Evolutionary conservation across 192 early-diverging fungal genomes (phyloP).

Genomic region (Dispira simplex): DNA sequence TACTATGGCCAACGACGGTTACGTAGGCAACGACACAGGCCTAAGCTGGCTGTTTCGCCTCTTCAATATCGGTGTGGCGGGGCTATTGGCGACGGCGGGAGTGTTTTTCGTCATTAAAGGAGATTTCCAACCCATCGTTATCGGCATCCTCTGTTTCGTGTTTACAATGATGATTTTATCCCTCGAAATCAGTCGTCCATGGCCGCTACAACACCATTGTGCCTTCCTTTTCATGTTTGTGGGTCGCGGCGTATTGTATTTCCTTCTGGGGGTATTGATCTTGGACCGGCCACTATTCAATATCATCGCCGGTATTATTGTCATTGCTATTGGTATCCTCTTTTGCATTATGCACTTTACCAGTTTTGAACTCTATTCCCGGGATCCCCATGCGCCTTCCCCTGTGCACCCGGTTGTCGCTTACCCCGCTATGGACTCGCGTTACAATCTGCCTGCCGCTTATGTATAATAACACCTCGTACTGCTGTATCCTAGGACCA

Average conservation of each 20-base stretch:
- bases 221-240: slow-evolving; percentile 10
- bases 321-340: slow-evolving; percentile 1
- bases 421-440: slow-evolving; percentile 11
- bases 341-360: slow-evolving; percentile 12
- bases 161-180: slow-evolving; percentile 5
- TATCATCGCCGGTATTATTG: slow-evolving; percentile 1
- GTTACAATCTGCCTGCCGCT: slow-evolving; percentile 10
- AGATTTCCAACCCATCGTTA: slow-evolving; percentile 6
- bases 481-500: neutral
- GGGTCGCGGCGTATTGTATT: slow-evolving; percentile 3
- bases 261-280: neutral
- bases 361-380: slow-evolving; percentile 9
- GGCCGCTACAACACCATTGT: slow-evolving; percentile 3
- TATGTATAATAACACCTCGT: slow-evolving; percentile 2
- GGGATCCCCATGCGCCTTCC: slow-evolving; percentile 5
- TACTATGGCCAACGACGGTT: slow-evolving; percentile 9
- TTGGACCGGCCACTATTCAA: neutral
- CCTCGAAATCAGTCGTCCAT: slow-evolving; percentile 9
- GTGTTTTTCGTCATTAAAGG: slow-evolving; percentile 7
- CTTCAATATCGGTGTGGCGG: slow-evolving; percentile 2
- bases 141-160: slow-evolving; percentile 5
- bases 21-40: slow-evolving; percentile 10
- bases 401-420: slow-evolving; percentile 2
- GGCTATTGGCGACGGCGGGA: neutral
- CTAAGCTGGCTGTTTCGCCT: slow-evolving; percentile 12